Percentiles rank a stretch among this genome's conserved stretches.
Conservation (phyloP, 768 basidiomycete genomes). For the Leccinum uliginosum region DNA sequence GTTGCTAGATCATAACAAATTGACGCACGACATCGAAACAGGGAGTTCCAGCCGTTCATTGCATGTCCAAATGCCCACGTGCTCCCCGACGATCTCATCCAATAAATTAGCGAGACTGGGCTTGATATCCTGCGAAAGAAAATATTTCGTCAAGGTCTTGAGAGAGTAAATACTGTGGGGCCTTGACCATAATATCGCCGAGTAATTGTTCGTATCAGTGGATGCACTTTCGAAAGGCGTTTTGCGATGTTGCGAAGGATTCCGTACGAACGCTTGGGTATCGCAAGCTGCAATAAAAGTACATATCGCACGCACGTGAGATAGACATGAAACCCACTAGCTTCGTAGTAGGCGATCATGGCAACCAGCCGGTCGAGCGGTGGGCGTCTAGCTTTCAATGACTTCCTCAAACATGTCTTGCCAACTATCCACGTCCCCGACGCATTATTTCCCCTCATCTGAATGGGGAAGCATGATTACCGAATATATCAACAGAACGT, state of each 20-base stretch:
- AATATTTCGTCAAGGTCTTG: constrained; percentile 16
- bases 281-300: constrained; percentile 7
- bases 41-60: constrained; percentile 19
- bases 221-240: constrained; percentile 1
- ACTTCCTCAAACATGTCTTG: constrained; percentile 5
- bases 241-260: neutral
- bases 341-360: constrained; percentile 21
- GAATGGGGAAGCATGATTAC: neutral
- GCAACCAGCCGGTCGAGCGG: constrained; percentile 17
- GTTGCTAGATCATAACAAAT: neutral
- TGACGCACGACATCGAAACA: constrained; percentile 16
- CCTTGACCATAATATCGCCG: constrained; percentile 2
- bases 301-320: neutral
- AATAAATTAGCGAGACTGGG: constrained; percentile 11
- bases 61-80: constrained; percentile 11
- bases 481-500: neutral
- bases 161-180: constrained; percentile 20
- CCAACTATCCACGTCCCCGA: constrained; percentile 14
- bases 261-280: neutral
- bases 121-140: constrained; percentile 15
- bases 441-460: constrained; percentile 19
- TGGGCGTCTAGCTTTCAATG: constrained; percentile 6
- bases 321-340: constrained; percentile 3
- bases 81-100: constrained; percentile 4
- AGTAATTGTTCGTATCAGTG: constrained; percentile 12